phyloP scores from a whole-genome alignment of 2,329 filamentous ascomycete genomes.

The Penicillium sp. region DNA sequence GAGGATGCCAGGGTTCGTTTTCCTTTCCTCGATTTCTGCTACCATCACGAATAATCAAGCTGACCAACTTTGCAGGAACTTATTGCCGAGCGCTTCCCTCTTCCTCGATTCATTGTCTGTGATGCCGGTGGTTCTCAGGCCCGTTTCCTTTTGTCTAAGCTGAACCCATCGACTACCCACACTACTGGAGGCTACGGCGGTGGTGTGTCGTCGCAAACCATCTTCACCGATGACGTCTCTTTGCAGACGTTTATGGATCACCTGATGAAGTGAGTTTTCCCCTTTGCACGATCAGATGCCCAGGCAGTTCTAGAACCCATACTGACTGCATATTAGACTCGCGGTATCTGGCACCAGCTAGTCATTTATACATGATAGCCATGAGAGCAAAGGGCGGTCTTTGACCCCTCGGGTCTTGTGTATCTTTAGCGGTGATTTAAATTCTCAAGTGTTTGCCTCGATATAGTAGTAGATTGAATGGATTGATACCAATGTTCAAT shows the following conservation, averaged over 20 bases:
- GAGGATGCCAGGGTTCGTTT: constrained; percentile 84
- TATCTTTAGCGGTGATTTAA: constrained; percentile 44
- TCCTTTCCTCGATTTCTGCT: background rate
- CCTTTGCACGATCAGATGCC: background rate
- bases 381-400: constrained; percentile 36
- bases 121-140: constrained; percentile 98
- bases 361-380: constrained; percentile 32
- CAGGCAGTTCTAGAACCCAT: background rate
- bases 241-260: constrained; percentile 99
- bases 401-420: constrained; percentile 36
- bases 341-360: constrained; percentile 54
- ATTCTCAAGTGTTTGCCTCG: constrained; percentile 19
- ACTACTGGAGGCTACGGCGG: constrained; percentile 90
- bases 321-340: constrained; percentile 36
- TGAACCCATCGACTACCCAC: constrained; percentile 96
- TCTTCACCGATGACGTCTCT: constrained; percentile 98
- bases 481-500: constrained; percentile 21
- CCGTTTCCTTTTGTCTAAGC: constrained; percentile 92
- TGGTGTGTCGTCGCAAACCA: constrained; percentile 88
- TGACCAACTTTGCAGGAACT: constrained; percentile 64
- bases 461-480: constrained; percentile 36
- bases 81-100: constrained; percentile 95
- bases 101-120: constrained; percentile 97
- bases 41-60: constrained; percentile 1
- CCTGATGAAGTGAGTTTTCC: constrained; percentile 83